phyloP scores from a whole-genome alignment of 805 yeast species.

The Metschnikowia noctiluminum region DNA sequence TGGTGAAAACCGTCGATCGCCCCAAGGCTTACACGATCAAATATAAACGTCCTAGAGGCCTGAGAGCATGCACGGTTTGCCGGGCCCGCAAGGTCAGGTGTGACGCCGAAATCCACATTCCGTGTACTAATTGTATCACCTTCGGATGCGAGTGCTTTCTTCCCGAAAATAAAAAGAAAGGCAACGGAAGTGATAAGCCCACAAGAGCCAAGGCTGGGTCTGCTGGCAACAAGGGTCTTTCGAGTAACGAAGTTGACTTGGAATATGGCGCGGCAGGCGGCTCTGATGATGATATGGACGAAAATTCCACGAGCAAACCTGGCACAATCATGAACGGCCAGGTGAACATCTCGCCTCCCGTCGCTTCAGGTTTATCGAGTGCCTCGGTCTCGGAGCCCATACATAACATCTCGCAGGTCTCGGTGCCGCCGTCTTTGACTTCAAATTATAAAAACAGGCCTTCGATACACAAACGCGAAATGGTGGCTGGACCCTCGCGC shows the following conservation, averaged over 20 bases:
- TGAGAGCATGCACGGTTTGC: constrained; percentile 76
- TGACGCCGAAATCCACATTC: constrained; percentile 56
- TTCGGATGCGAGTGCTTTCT: constrained; percentile 69
- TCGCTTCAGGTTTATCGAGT: background rate
- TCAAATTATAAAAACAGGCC: constrained; percentile 40
- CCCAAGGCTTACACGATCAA: constrained; percentile 40
- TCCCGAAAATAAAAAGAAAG: constrained; percentile 55
- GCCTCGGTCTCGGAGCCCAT: constrained; percentile 29
- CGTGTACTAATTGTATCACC: constrained; percentile 63
- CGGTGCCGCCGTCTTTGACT: constrained; percentile 43
- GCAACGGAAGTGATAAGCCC: constrained; percentile 16
- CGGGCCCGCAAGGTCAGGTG: constrained; percentile 78
- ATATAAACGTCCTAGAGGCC: constrained; percentile 56
- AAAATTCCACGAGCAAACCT: too few species aligned
- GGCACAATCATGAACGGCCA: background rate
- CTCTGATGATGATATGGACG: too few species aligned
- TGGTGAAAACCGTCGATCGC: background rate
- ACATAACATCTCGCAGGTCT: constrained; percentile 39
- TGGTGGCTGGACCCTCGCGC: constrained; percentile 19
- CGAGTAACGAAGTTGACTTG: background rate
- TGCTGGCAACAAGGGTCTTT: background rate
- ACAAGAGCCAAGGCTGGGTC: constrained; percentile 9
- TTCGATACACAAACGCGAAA: constrained; percentile 33
- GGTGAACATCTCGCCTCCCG: background rate
- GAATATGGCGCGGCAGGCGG: too few species aligned